Evolutionary conservation across 345 rosid genomes (phyloP).

Genomic region (Garcia nutans): DNA sequence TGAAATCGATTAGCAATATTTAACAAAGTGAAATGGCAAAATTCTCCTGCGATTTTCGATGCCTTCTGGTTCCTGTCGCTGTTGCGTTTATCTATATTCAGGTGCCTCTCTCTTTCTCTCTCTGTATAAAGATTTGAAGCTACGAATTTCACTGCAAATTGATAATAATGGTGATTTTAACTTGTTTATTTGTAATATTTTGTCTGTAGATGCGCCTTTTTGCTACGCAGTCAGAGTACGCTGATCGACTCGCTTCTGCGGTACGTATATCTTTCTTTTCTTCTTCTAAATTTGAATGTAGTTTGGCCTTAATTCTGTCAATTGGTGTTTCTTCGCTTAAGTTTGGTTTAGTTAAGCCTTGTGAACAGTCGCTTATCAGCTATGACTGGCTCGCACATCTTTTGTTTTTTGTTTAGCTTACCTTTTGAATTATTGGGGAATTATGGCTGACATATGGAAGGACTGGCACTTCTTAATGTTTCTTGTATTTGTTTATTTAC

Average conservation of each 20-base stretch:
- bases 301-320: not conserved
- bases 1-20: not conserved
- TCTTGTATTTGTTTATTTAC: not conserved
- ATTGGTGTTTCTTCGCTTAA: not conserved
- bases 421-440: not conserved
- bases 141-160: not conserved
- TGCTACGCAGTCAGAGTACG: slow-evolving; percentile 71
- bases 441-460: not conserved
- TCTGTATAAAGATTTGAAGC: not conserved
- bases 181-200: not conserved
- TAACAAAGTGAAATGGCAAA: slow-evolving; percentile 34
- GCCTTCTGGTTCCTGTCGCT: slow-evolving; percentile 76
- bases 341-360: not conserved
- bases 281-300: not conserved
- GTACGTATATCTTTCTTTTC: slow-evolving; percentile 34
- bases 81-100: slow-evolving; percentile 75
- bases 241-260: slow-evolving; percentile 75
- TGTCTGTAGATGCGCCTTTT: slow-evolving; percentile 66
- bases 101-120: slow-evolving; percentile 37
- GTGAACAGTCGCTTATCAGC: not conserved
- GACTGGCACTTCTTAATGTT: not conserved
- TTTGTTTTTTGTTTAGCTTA: not conserved
- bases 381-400: too few relatives aligned
- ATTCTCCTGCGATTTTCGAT: slow-evolving; percentile 63
- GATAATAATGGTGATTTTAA: not conserved